phyloP scores from a whole-genome alignment of 352 stramenopile species.

The Plasmopara halstedii region DNA sequence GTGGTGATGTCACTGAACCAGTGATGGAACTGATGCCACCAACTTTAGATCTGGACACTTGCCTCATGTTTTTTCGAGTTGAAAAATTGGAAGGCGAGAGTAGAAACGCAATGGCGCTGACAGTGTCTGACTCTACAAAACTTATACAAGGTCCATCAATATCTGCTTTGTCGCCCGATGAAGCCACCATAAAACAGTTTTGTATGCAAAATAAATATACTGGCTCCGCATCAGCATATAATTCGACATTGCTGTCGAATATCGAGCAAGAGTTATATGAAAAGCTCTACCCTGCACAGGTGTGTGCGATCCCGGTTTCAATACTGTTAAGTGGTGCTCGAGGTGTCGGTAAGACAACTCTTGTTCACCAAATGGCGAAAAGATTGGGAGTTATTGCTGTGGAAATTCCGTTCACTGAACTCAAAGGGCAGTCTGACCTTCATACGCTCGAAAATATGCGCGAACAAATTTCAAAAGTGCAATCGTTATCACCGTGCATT shows the following conservation, averaged over 20 bases:
- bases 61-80: constrained; percentile 73
- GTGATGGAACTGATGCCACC: constrained; percentile 33
- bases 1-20: constrained; percentile 1
- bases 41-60: constrained; percentile 45
- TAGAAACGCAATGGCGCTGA: constrained; percentile 29
- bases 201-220: constrained; percentile 22
- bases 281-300: constrained; percentile 54
- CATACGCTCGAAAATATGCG: constrained; percentile 71
- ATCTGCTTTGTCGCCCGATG: constrained; percentile 42
- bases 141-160: constrained; percentile 55
- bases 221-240: constrained; percentile 4
- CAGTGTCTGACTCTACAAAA: constrained; percentile 53
- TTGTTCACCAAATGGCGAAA: constrained; percentile 63
- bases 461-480: constrained; percentile 57
- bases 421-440: constrained; percentile 62
- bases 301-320: constrained; percentile 64
- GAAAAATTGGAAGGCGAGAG: constrained; percentile 33
- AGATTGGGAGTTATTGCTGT: constrained; percentile 58
- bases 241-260: constrained; percentile 23
- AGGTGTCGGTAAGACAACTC: constrained; percentile 62
- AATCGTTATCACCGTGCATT: constrained; percentile 57
- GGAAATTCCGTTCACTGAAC: constrained; percentile 72
- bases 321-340: constrained; percentile 57
- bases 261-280: constrained; percentile 49
- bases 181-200: constrained; percentile 47